Percentiles rank a stretch among this genome's conserved stretches.
phyloP scores from a whole-genome alignment of 2,329 filamentous ascomycete genomes.

The Metarhizium sp. region DNA sequence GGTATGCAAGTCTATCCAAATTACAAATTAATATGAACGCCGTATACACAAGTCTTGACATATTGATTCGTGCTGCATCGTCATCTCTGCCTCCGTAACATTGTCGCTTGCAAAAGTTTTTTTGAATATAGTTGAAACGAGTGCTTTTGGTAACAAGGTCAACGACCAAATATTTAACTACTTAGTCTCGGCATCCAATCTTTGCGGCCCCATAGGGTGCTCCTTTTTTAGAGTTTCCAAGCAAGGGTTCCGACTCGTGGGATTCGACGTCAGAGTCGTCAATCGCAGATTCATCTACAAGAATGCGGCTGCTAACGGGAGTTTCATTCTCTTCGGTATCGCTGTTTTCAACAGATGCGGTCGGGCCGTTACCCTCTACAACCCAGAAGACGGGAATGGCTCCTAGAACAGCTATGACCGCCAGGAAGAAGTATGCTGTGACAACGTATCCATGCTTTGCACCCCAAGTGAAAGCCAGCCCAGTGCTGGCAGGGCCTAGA shows the following conservation, averaged over 20 bases:
- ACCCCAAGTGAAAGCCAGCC: conserved; percentile 66
- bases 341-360: conserved; percentile 18
- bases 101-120: no score
- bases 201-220: background rate
- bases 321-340: conserved; percentile 22
- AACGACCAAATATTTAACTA: no score
- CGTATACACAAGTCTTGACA: background rate
- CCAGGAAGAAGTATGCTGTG: conserved; percentile 73
- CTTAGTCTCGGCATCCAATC: background rate
- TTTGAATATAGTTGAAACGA: no score
- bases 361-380: conserved; percentile 62
- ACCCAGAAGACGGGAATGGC: conserved; percentile 66
- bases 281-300: conserved; percentile 14
- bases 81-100: no score
- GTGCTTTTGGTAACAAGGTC: no score
- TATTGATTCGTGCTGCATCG: no score
- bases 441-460: conserved; percentile 68
- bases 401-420: conserved; percentile 51
- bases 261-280: conserved; percentile 13
- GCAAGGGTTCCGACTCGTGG: conserved; percentile 10
- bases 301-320: conserved; percentile 10
- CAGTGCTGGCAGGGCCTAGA: conserved; percentile 64
- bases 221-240: conserved; percentile 6
- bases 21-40: background rate
- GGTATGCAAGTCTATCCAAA: background rate